Base-by-base conservation (phyloP, 2,329 filamentous ascomycete genomes). In the Alternaria incomplexa region DNA sequence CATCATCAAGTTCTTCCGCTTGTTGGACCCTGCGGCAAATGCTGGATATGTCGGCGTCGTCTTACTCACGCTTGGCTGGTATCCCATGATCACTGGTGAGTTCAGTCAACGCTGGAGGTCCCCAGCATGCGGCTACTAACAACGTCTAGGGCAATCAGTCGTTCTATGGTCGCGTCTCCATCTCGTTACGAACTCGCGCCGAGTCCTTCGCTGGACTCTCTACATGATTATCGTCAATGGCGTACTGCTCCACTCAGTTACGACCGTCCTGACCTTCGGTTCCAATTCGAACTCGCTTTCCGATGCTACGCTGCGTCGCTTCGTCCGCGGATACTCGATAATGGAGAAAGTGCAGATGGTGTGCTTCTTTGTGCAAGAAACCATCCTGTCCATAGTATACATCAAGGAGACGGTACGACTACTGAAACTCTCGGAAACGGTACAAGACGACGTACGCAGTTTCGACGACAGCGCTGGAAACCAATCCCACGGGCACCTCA, bases 91-190 rank as follows among this genome's bases (percentile, higher is more conserved):
- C 0, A 88, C 87, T 13, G 75, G 75, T 75, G 23, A 45, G 47
- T 30, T 17, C 20, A 13, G 26, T 52, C 20, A 17, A 25, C 13
- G 32, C 20, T 52, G 13, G 23, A 22, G 40, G 13, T 5, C 17
- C n/a, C 47, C 13, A 53, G 12, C 2, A 40, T 23, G 22, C 20
- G 7, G 32, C 22, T 44, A 44, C 56, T 67, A 20, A 65, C 50
- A 28, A 23, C 28, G 8, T 8, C 12, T 22, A 2, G 88, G 88
- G 0, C 87, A 89, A 72, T 85, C 85, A 0, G 69, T 89, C 12
- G 88, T 90, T 1, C 79, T 90, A 1, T 90, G 87, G 80, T 90
- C 87, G 0, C 83, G 88, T 7, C 81, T 90, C 0, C 87, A 90
- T 70, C 81, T 90, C 2, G 82, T 90, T 11, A 78, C 88, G 4